These are phyloP conservation scores for Pythium volutum DNA, from an alignment of 352 stramenopile species.

Conservation along the genomic window DNA sequence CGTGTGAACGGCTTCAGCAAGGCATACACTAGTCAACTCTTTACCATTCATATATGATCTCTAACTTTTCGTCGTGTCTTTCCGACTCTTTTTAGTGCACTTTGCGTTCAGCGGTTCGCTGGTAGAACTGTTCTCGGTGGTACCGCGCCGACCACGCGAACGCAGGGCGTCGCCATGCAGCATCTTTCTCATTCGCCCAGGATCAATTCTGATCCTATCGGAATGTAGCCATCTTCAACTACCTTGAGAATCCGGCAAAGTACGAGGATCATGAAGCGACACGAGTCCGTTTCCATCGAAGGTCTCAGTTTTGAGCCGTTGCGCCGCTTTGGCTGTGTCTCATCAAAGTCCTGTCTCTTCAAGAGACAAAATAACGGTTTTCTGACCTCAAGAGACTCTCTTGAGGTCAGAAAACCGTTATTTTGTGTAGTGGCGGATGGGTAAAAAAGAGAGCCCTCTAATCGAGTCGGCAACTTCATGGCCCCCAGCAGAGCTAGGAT, in stretches of 20 bases:
- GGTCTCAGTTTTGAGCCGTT: not conserved
- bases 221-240: slow-evolving; percentile 17
- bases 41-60: not conserved
- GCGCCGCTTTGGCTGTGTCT: no score
- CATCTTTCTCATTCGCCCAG: not conserved
- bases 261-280: slow-evolving; percentile 1
- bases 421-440: no score
- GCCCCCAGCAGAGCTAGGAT: not conserved
- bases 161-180: not conserved
- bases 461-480: slow-evolving; percentile 5
- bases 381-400: not conserved
- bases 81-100: no score
- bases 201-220: not conserved
- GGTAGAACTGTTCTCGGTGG: no score
- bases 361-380: slow-evolving; percentile 17
- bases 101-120: no score
- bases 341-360: no score
- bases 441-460: not conserved
- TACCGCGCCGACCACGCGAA: no score
- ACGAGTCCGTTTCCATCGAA: slow-evolving; percentile 6
- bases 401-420: slow-evolving; percentile 3
- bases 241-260: not conserved
- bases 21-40: not conserved
- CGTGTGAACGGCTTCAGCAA: not conserved
- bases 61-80: not conserved